phyloP scores from a whole-genome alignment of 768 basidiomycete genomes.

The Kwoniella pini region DNA sequence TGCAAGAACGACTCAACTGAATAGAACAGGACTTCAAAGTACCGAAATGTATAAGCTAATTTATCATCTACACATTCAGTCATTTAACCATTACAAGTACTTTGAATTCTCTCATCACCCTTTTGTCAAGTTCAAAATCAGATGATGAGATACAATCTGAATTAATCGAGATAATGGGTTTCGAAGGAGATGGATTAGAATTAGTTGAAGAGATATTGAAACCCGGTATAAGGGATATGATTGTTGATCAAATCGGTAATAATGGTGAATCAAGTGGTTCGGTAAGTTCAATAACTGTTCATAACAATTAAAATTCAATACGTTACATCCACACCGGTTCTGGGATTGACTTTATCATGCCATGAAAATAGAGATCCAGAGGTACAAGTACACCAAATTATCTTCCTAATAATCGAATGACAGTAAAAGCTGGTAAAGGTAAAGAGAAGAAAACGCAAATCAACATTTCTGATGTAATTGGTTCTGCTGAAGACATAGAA shows the following conservation, averaged over 20 bases:
- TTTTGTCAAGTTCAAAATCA: conserved; percentile 29
- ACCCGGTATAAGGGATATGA: conserved; percentile 58
- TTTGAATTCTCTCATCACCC: conserved; percentile 28
- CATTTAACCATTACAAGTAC: conserved; percentile 38
- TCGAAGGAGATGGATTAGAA: conserved; percentile 70
- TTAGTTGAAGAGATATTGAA: conserved; percentile 70
- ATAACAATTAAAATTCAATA: no score
- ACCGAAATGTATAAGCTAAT: no score
- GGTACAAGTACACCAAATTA: conserved; percentile 6
- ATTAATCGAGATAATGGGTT: conserved; percentile 77
- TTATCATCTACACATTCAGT: no score
- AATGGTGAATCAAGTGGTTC: neutral
- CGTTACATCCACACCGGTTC: no score
- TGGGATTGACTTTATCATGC: neutral
- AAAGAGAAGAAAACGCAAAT: conserved; percentile 38
- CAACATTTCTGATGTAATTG: conserved; percentile 40
- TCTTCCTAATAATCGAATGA: conserved; percentile 15
- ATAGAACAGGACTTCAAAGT: no score
- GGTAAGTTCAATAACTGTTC: no score
- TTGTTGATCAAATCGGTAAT: conserved; percentile 48
- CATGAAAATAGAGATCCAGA: no score
- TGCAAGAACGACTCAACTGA: no score
- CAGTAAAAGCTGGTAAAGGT: conserved; percentile 34
- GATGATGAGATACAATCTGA: conserved; percentile 76
- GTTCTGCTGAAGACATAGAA: conserved; percentile 47